phyloP scores from a whole-genome alignment of 352 stramenopile species.

The Globisporangium cederbergense region DNA sequence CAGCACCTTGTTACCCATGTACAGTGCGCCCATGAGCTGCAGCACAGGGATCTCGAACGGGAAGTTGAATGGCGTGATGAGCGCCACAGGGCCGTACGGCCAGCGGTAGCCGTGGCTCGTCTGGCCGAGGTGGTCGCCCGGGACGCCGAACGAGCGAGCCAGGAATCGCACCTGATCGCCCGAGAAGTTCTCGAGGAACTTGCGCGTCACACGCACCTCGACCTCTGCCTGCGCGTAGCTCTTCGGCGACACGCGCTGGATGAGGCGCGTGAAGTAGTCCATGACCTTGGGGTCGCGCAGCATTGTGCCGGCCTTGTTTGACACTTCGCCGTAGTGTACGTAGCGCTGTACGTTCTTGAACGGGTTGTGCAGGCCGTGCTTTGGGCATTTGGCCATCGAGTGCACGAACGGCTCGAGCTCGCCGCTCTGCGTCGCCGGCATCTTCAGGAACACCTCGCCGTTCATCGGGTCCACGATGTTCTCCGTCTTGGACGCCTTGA shows the following conservation, averaged over 20 bases:
- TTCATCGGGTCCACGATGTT: constrained; percentile 94
- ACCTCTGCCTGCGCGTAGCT: constrained; percentile 93
- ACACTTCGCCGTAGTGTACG: constrained; percentile 75
- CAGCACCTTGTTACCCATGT: constrained; percentile 98
- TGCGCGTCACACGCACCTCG: constrained; percentile 92
- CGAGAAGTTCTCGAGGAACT: constrained; percentile 98
- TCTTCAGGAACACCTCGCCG: constrained; percentile 91
- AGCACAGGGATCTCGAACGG: constrained; percentile 97
- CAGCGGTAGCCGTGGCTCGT: constrained; percentile 93
- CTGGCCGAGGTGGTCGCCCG: constrained; percentile 96
- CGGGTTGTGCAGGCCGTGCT: constrained; percentile 98
- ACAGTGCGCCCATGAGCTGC: constrained; percentile 98
- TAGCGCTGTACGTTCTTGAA: constrained; percentile 97
- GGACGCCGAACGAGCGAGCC: constrained; percentile 93
- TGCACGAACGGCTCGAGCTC: constrained; percentile 93
- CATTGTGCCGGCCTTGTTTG: constrained; percentile 75
- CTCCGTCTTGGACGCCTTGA: constrained; percentile 59
- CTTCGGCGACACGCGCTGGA: constrained; percentile 97
- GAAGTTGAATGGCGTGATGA: constrained; percentile 99
- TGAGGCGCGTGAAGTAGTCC: constrained; percentile 95
- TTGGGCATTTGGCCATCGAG: constrained; percentile 90
- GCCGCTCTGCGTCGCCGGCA: constrained; percentile 88
- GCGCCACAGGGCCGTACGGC: constrained; percentile 94
- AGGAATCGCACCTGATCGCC: constrained; percentile 97
- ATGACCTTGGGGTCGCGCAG: constrained; percentile 88